A percentile compares a stretch with the other conserved stretches of the same genome.
phyloP scores from a whole-genome alignment of 192 early-diverging fungal genomes.

The Entomortierella beljakovae region DNA sequence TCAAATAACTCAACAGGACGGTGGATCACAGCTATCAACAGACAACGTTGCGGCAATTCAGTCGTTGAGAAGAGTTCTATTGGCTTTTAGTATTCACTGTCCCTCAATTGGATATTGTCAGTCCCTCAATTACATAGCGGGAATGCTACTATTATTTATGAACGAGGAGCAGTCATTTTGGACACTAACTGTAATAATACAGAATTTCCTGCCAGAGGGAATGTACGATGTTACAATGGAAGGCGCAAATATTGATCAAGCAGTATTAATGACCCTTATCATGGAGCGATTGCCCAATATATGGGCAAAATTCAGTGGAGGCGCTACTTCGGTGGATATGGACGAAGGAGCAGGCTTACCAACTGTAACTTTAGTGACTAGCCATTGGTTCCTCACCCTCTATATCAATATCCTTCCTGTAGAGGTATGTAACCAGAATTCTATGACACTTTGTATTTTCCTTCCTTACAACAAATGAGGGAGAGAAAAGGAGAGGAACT shows the following conservation, averaged over 20 bases:
- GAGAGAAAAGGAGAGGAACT: neutral
- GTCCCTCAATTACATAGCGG: conserved; percentile 84
- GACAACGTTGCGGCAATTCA: conserved; percentile 59
- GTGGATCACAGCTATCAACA: conserved; percentile 47
- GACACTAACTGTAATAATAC: conserved; percentile 79
- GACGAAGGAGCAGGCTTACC: conserved; percentile 67
- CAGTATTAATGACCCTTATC: conserved; percentile 71
- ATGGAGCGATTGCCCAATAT: conserved; percentile 63
- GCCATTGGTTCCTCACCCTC: conserved; percentile 86
- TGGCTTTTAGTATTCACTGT: conserved; percentile 78
- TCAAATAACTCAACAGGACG: conserved; percentile 40
- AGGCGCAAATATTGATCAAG: conserved; percentile 78
- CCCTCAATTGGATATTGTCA: conserved; percentile 88
- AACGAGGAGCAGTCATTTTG: conserved; percentile 85
- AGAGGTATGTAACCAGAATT: no score
- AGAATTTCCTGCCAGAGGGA: conserved; percentile 77
- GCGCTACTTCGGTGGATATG: conserved; percentile 60
- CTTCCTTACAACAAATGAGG: no score
- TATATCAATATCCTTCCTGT: conserved; percentile 84
- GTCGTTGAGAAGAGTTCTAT: conserved; percentile 75
- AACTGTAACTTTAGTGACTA: conserved; percentile 79
- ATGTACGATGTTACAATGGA: conserved; percentile 81
- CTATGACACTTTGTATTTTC: no score
- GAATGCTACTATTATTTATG: conserved; percentile 75
- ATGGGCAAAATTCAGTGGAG: conserved; percentile 59